Evolutionary conservation across 2,329 filamentous ascomycete genomes (phyloP).

Genomic region (Colletotrichum noveboracense): DNA sequence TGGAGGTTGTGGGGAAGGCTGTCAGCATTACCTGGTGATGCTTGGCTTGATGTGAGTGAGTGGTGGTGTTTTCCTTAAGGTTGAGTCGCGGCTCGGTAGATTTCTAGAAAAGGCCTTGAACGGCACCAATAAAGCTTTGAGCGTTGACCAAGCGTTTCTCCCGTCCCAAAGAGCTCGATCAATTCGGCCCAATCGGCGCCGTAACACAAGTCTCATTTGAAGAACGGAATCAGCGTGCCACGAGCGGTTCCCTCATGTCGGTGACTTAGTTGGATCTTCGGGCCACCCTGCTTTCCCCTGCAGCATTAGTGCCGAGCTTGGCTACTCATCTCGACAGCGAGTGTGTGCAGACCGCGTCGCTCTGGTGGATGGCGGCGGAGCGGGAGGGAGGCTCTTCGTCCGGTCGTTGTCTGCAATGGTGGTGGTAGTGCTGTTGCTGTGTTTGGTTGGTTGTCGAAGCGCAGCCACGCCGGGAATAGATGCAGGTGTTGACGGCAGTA

Average conservation of each 20-base stretch:
- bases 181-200: background rate
- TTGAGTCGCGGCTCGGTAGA: background rate
- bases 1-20: constrained; percentile 39
- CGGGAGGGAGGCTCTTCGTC: background rate
- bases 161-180: background rate
- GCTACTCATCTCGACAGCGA: background rate
- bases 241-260: background rate
- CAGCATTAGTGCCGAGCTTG: constrained; percentile 1
- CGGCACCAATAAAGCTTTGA: background rate
- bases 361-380: background rate
- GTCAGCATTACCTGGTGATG: constrained; percentile 39
- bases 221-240: background rate
- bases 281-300: background rate
- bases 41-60: background rate
- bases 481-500: background rate
- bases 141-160: background rate
- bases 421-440: background rate
- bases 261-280: background rate
- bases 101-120: background rate
- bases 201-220: background rate
- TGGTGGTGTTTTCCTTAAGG: background rate
- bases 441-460: constrained; percentile 13
- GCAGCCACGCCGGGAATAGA: constrained; percentile 19
- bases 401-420: background rate
- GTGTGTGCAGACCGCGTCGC: background rate